These are phyloP conservation scores for Fusarium redolens DNA, from an alignment of 2,329 filamentous ascomycete genomes.

Conservation along the genomic window DNA sequence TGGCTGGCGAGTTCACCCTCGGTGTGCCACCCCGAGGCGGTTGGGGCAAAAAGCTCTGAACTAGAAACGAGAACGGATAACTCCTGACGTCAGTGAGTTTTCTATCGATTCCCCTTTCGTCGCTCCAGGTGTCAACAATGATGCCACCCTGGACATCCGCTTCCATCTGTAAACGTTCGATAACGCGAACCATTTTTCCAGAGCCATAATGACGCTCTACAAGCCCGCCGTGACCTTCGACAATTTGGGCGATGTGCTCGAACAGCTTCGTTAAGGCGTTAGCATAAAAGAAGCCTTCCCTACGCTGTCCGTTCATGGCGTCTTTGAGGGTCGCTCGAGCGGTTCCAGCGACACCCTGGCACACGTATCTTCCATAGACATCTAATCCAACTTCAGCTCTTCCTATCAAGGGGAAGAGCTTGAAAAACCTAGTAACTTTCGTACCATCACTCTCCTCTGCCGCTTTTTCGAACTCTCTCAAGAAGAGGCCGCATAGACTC, in stretches of 20 bases:
- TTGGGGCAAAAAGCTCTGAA: conserved; percentile 87
- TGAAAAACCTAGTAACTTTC: conserved; percentile 96
- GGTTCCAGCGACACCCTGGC: conserved; percentile 88
- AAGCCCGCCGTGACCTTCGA: conserved; percentile 89
- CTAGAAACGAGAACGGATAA: conserved; percentile 96
- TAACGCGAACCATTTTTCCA: conserved; percentile 94
- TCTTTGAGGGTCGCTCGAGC: conserved; percentile 85
- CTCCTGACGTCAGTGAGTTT: conserved; percentile 95
- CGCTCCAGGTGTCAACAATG: conserved; percentile 93
- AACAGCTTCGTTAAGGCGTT: conserved; percentile 92
- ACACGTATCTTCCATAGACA: conserved; percentile 95
- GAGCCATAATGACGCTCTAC: conserved; percentile 94
- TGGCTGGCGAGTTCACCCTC: conserved; percentile 80
- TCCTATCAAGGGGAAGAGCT: conserved; percentile 94
- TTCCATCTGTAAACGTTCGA: conserved; percentile 91
- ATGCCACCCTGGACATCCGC: conserved; percentile 97
- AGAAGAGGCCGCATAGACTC: conserved; percentile 88
- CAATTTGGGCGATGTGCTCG: conserved; percentile 96
- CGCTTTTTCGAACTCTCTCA: conserved; percentile 95
- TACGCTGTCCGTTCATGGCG: conserved; percentile 62
- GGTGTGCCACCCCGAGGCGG: conserved; percentile 74
- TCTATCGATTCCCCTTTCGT: conserved; percentile 86
- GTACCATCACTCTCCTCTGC: conserved; percentile 87
- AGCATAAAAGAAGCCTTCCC: conserved; percentile 90
- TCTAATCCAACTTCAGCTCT: conserved; percentile 90